Conservation (phyloP, 192 early-diverging fungal genomes). For the Dissophora globulifera region DNA sequence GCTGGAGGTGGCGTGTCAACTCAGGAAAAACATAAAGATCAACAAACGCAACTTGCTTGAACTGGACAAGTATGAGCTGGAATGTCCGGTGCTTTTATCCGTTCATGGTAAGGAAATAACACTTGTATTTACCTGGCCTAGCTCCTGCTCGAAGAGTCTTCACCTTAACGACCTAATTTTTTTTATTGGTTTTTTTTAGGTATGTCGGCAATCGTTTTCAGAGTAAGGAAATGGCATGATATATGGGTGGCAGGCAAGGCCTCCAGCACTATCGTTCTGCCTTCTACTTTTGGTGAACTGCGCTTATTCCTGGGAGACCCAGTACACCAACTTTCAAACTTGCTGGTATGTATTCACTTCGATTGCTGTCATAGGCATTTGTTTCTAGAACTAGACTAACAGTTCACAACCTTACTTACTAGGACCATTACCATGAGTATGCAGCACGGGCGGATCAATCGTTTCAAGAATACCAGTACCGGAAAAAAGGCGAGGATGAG, state of each 20-base stretch:
- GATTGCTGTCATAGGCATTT: neutral
- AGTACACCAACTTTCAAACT: neutral
- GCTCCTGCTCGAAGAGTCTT: too few relatives aligned
- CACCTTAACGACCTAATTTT: too few relatives aligned
- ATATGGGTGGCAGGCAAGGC: conserved; percentile 9
- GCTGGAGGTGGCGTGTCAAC: conserved; percentile 14
- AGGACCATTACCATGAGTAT: conserved; percentile 4
- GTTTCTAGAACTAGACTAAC: too few relatives aligned
- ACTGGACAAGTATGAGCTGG: conserved; percentile 17
- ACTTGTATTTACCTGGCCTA: too few relatives aligned
- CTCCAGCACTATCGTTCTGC: neutral
- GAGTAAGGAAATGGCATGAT: neutral
- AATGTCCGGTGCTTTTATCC: conserved; percentile 7
- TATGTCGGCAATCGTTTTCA: conserved; percentile 14
- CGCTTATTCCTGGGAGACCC: neutral
- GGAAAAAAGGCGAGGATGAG: conserved; percentile 3
- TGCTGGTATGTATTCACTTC: conserved; percentile 1
- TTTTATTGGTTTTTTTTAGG: neutral
- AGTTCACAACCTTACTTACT: neutral
- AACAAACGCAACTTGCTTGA: conserved; percentile 22
- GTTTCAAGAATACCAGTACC: neutral
- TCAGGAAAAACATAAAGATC: conserved; percentile 16
- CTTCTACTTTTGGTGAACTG: conserved; percentile 3
- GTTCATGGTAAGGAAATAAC: conserved; percentile 14
- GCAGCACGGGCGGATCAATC: neutral